These are phyloP conservation scores for Dryadomyces quercivorus DNA, from an alignment of 2,329 filamentous ascomycete genomes.

Conservation along the genomic window DNA sequence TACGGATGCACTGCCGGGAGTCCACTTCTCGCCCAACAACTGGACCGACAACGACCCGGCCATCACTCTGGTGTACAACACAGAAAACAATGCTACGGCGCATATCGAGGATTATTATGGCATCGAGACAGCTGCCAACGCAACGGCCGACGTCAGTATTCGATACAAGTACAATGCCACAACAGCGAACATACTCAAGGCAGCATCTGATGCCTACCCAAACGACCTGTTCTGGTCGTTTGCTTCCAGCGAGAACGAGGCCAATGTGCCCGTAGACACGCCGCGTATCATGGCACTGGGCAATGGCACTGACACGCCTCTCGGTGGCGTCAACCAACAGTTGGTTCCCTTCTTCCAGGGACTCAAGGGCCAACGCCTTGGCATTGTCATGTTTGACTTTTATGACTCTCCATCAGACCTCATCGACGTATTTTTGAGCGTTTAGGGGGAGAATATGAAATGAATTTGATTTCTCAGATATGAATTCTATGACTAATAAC, in stretches of 20 bases:
- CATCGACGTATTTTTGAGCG: slow-evolving; percentile 15
- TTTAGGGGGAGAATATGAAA: background rate
- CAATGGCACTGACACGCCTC: slow-evolving; percentile 23
- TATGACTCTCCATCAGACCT: slow-evolving; percentile 30
- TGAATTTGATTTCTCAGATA: too few species aligned
- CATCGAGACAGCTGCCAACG: slow-evolving; percentile 12
- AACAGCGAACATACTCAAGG: slow-evolving; percentile 23
- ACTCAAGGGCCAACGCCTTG: slow-evolving; percentile 30
- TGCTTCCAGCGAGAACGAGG: slow-evolving; percentile 28
- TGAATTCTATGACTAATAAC: too few species aligned
- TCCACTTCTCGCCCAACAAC: slow-evolving; percentile 30
- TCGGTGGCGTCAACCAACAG: slow-evolving; percentile 31
- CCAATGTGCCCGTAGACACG: slow-evolving; percentile 24
- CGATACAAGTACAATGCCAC: slow-evolving; percentile 31
- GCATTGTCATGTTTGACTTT: slow-evolving; percentile 40
- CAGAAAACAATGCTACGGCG: slow-evolving; percentile 22
- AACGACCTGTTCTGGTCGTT: slow-evolving; percentile 35
- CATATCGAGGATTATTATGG: slow-evolving; percentile 39
- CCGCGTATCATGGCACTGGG: slow-evolving; percentile 34
- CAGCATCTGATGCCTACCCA: slow-evolving; percentile 21
- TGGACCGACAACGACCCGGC: slow-evolving; percentile 30
- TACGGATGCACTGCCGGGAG: slow-evolving; percentile 25
- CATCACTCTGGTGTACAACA: slow-evolving; percentile 30
- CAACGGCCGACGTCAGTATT: slow-evolving; percentile 25
- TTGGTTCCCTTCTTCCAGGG: slow-evolving; percentile 23